Base-by-base conservation (phyloP, 2,329 filamentous ascomycete genomes). In the Pseudodiploospora longispora region DNA sequence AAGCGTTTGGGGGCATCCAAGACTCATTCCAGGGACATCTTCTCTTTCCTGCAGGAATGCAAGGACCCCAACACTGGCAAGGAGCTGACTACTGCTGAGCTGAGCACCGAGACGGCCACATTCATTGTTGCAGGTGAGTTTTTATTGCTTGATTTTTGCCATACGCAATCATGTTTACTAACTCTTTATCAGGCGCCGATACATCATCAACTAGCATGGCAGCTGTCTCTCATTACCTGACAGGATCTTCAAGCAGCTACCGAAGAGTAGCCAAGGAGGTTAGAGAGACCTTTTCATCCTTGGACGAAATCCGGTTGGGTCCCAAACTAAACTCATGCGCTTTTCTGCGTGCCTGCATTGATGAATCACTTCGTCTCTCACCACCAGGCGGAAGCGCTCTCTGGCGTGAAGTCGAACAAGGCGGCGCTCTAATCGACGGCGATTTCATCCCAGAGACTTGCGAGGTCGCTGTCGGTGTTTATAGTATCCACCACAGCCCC, bases 11-110 rank as follows among this genome's bases (percentile, higher is more conserved):
- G n/a, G 7, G 36, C 10, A 4, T 27, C 30, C 4, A 49, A 51
- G 28, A 36, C 64, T 34, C 59, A 60, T 33, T 68, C 68, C 41
- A 69, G 65, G 47, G 69, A 73, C 42, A 69, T 72, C 50, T 71
- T 73, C 52, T 65, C 70, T 44, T 70, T 70, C 47, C 57, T 73
- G 27, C 56, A 72, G 30, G 63, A 70, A 45, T 65, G 66, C 32
- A 66, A 66, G 43, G 68, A 72, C 37, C 67, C 69, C 1, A 65
- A 70, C 49, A 69, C 68, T 0, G 67, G 66, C 42, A 62, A 68
- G 30, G 63, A 63, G 0, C 62, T 72, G 10, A 64, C 56, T 9
- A 64, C 61, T 0, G 60, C 58, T 6, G 69, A 72, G 44, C 61
- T 73, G 6, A 67, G 67, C 61, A 46, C 49, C 59, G 65, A 32